phyloP scores from a whole-genome alignment of 306 rosid genomes.

The Medicago arabica region DNA sequence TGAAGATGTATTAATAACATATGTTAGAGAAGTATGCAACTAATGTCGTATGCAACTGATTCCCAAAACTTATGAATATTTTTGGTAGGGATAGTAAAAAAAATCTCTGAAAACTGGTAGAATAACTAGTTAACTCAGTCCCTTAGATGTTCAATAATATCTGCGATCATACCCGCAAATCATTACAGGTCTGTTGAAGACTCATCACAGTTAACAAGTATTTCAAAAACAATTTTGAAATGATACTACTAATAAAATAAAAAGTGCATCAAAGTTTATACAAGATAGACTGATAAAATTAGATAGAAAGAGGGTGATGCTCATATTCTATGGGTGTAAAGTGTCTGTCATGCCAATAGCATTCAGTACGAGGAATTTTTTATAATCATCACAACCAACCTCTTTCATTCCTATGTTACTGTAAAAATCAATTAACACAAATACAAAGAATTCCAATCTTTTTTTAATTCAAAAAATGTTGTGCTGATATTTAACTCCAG shows the following conservation, averaged over 20 bases:
- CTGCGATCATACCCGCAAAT: slow-evolving; percentile 84
- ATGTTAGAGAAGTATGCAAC: no score
- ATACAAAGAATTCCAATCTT: neutral
- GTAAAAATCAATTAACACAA: neutral
- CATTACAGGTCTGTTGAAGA: slow-evolving; percentile 84
- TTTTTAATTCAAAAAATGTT: neutral
- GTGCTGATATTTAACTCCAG: slow-evolving; percentile 7
- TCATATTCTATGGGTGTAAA: slow-evolving; percentile 99
- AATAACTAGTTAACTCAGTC: slow-evolving; percentile 57
- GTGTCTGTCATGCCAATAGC: slow-evolving; percentile 97
- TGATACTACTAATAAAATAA: no score
- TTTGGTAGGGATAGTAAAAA: no score
- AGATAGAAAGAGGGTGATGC: slow-evolving; percentile 43
- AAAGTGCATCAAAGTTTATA: no score
- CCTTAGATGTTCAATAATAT: slow-evolving; percentile 83
- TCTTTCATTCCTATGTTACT: neutral
- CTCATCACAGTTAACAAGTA: slow-evolving; percentile 62
- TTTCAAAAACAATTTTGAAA: no score
- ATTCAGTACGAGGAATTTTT: slow-evolving; percentile 97
- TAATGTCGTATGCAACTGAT: no score
- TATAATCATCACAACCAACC: slow-evolving; percentile 85
- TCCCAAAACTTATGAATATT: no score
- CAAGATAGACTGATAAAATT: no score
- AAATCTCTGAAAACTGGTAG: no score
- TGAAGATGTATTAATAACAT: no score